phyloP scores from a whole-genome alignment of 306 rosid species.

The Cicer pinnatifidum region DNA sequence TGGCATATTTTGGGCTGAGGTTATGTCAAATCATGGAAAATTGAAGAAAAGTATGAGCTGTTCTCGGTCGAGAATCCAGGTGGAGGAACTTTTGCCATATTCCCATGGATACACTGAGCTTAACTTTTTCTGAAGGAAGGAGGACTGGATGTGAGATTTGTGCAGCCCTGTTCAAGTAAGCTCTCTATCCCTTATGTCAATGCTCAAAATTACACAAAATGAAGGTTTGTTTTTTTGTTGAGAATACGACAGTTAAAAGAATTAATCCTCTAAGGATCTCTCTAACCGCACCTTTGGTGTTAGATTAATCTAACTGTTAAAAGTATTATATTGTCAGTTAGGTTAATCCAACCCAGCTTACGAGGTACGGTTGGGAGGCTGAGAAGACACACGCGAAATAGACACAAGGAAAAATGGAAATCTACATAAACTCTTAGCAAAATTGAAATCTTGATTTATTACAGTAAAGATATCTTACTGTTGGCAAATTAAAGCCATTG shows the following conservation, averaged over 20 bases:
- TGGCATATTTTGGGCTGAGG: slow-evolving; percentile 96
- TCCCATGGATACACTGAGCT: slow-evolving; percentile 93
- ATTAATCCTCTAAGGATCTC: neutral
- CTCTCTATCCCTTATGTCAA: slow-evolving; percentile 33
- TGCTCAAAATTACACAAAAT: slow-evolving; percentile 14
- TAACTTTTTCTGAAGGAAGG: slow-evolving; percentile 74
- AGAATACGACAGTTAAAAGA: neutral
- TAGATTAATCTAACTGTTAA: neutral
- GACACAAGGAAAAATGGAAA: no score
- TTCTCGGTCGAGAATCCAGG: slow-evolving; percentile 83
- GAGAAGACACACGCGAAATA: no score
- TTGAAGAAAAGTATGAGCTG: slow-evolving; percentile 89
- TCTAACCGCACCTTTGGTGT: neutral
- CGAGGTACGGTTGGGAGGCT: no score
- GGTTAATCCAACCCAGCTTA: no score
- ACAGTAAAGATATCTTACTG: no score
- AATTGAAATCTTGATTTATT: no score
- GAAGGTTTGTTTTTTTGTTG: neutral
- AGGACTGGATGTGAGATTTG: slow-evolving; percentile 42
- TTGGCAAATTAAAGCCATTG: no score
- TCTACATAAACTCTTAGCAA: no score
- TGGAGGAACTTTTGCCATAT: slow-evolving; percentile 88
- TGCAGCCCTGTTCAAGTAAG: slow-evolving; percentile 50
- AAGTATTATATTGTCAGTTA: no score
- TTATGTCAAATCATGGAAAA: slow-evolving; percentile 77